Conservation (phyloP, 2,329 filamentous ascomycete species). For the Fusarium solani-melongenae region DNA sequence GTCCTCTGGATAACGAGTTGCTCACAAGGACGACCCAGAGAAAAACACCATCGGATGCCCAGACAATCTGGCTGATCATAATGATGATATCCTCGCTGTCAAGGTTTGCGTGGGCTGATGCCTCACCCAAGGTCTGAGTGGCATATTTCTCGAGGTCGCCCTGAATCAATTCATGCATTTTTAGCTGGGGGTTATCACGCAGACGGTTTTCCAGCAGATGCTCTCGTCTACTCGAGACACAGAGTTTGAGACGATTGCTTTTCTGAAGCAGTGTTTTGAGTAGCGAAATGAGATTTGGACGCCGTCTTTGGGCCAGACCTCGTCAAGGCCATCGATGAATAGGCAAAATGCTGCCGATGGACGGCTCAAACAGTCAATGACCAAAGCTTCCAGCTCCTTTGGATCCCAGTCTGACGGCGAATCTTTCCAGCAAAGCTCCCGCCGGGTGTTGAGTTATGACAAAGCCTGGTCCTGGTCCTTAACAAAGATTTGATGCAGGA, state of each 20-base stretch:
- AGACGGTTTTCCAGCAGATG: background rate
- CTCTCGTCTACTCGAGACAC: background rate
- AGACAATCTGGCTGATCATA: background rate
- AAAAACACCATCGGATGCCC: background rate
- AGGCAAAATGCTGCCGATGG: background rate
- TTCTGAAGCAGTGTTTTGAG: background rate
- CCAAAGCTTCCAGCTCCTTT: background rate
- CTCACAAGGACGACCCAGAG: background rate
- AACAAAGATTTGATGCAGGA: background rate
- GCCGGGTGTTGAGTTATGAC: background rate
- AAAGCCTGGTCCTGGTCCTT: background rate
- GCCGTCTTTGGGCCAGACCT: background rate
- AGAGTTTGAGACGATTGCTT: background rate
- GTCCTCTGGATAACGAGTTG: background rate
- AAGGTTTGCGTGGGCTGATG: background rate
- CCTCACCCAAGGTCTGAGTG: background rate
- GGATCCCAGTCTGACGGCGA: background rate
- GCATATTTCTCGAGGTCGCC: background rate
- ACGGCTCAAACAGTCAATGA: accelerated
- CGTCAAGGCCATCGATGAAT: background rate
- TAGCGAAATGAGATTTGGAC: background rate
- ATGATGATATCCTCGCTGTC: background rate
- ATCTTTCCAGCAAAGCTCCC: background rate
- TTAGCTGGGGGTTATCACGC: background rate
- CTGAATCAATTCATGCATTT: background rate